A percentile compares a stretch with the other conserved stretches of the same genome.
phyloP scores from a whole-genome alignment of 768 basidiomycete genomes.

The Auricularia auricula-judae region DNA sequence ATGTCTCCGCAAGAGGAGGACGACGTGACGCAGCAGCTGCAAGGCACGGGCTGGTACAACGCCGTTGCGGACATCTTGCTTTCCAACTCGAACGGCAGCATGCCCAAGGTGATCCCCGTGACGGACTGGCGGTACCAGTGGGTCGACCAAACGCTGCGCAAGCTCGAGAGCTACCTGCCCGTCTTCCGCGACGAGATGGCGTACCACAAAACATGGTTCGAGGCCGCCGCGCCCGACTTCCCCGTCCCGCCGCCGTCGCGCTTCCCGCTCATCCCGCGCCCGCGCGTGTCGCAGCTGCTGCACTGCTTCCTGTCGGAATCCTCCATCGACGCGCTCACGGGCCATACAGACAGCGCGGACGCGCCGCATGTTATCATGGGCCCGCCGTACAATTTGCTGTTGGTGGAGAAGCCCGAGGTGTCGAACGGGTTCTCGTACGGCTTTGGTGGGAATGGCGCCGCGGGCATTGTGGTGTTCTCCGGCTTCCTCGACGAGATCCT shows the following conservation, averaged over 20 bases:
- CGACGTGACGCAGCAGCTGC: slow-evolving; percentile 69
- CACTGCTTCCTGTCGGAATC: slow-evolving; percentile 29
- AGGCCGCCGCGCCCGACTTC: slow-evolving; percentile 31
- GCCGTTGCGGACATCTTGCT: slow-evolving; percentile 68
- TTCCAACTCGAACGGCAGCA: slow-evolving; percentile 38
- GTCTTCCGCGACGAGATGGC: slow-evolving; percentile 49
- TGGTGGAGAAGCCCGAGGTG: slow-evolving; percentile 77
- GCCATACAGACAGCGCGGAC: slow-evolving; percentile 22
- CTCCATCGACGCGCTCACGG: slow-evolving; percentile 37
- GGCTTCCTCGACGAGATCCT: slow-evolving; percentile 88
- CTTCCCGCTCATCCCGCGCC: slow-evolving; percentile 75
- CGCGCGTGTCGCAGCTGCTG: slow-evolving; percentile 63
- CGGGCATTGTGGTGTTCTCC: slow-evolving; percentile 89
- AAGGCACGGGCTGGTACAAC: slow-evolving; percentile 77
- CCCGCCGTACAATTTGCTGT: slow-evolving; percentile 79
- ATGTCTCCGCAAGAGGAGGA: slow-evolving; percentile 92
- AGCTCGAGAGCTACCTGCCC: slow-evolving; percentile 67
- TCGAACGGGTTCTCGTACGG: slow-evolving; percentile 94
- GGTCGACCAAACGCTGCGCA: slow-evolving; percentile 70
- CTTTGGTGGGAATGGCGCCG: slow-evolving; percentile 83
- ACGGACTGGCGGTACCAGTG: slow-evolving; percentile 86
- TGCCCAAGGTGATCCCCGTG: slow-evolving; percentile 51
- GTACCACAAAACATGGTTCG: slow-evolving; percentile 44
- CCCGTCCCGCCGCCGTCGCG: slow-evolving; percentile 74
- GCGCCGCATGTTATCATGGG: slow-evolving; percentile 48